These are phyloP conservation scores for Tuber aestivum DNA, from an alignment of 495 filamentous ascomycete genomes.

Conservation along the genomic window DNA sequence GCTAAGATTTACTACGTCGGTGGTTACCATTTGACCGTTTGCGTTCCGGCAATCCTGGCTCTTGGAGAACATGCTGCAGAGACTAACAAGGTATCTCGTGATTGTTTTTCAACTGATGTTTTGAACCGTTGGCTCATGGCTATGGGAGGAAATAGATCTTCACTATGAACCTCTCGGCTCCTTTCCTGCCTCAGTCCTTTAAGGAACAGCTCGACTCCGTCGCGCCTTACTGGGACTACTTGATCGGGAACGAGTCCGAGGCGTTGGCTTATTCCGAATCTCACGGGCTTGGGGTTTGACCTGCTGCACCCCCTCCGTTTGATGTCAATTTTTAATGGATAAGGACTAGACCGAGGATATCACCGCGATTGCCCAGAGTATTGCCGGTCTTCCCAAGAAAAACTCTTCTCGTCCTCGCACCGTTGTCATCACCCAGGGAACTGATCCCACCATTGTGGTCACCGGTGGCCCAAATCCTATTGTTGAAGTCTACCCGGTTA, in stretches of 20 bases:
- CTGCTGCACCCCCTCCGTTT: conserved; percentile 16
- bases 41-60: conserved; percentile 79
- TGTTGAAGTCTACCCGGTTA: conserved; percentile 72
- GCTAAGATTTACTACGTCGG: conserved; percentile 87
- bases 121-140: conserved; percentile 5
- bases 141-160: conserved; percentile 52
- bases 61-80: conserved; percentile 81
- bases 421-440: conserved; percentile 91
- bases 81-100: conserved; percentile 66
- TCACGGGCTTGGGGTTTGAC: conserved; percentile 54
- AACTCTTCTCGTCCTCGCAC: conserved; percentile 72
- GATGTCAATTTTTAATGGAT: conserved; percentile 27
- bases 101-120: not conserved
- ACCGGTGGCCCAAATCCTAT: conserved; percentile 57
- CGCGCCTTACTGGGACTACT: conserved; percentile 86
- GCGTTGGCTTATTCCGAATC: conserved; percentile 75
- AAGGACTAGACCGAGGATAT: conserved; percentile 60
- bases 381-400: conserved; percentile 84
- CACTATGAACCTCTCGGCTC: conserved; percentile 81
- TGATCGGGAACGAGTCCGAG: conserved; percentile 96
- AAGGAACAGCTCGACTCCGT: conserved; percentile 85
- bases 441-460: conserved; percentile 76
- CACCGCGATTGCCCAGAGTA: conserved; percentile 75
- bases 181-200: conserved; percentile 96
- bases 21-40: conserved; percentile 84